Evolutionary conservation across 192 early-diverging fungal genomes (phyloP), one percentile per base, ranked within the genome.

Genomic region (Coemansia sp.): DNA sequence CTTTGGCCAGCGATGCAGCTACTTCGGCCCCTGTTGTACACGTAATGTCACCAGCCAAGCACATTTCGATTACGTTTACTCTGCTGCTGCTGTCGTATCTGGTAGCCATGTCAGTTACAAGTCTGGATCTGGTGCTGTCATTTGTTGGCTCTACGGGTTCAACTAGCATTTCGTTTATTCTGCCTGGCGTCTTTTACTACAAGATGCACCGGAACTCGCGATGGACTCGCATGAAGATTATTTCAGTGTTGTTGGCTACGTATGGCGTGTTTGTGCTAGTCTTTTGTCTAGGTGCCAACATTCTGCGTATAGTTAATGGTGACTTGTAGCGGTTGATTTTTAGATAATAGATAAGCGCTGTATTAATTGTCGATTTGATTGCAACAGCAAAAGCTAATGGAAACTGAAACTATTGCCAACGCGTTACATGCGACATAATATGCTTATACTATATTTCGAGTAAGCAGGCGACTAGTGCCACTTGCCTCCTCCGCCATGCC

Each of bases 81-180:
- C 87, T 96, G 59, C 80, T 96, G 58, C 27, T 89, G 14, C 53
- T 75, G 17, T 89, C 90, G 35, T 95, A 90, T 55, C 23, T 87
- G 8, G 79, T 91, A 41, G 90, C 94, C 15, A 90, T 93, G 15
- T 72, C 83, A 0, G 88, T 95, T 5, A 85, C 88, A 8, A 85
- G 93, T 63, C 75, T 99, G 38, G 89, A 92, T 51, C 83, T 89
- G 61, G 91, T 98, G 5, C 64, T 99, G 51, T 83, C 94, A 0
- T 85, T 98, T 64, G 97, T 99, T 0, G 97, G 97, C 25, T 94
- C 96, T 3, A 98, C 97, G 0, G 97, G 97, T 12, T 95, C 93
- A 2, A 98, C 95, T 0, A 89, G 88, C 29, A 94, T 99, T 41
- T 94, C 94, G 51, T 98, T 97, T 72, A 99, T 99, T 60, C 79